A percentile compares a stretch with the other conserved stretches of the same genome.
Conservation (phyloP, 805 yeast species). For the Cyberlindnera suaveolens region DNA sequence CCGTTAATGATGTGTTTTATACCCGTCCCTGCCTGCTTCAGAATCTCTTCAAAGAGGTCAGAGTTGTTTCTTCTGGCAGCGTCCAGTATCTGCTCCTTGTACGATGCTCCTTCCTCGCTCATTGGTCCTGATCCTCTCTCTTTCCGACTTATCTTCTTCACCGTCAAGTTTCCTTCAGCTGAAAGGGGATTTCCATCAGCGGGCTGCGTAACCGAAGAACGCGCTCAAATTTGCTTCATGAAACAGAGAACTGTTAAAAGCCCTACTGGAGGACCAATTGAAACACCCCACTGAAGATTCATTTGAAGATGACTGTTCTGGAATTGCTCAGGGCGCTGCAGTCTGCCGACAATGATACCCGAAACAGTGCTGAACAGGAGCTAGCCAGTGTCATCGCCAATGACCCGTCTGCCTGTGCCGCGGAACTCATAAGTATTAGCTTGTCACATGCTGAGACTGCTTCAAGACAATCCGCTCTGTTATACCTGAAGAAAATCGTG, state of each 20-base stretch:
- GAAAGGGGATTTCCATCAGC: background rate
- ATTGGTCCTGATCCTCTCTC: background rate
- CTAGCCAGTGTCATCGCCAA: slow-evolving; percentile 36
- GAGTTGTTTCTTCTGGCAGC: slow-evolving; percentile 84
- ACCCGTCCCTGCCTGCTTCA: slow-evolving; percentile 27
- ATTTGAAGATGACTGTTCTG: background rate
- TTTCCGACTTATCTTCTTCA: background rate
- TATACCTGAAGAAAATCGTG: slow-evolving; percentile 62
- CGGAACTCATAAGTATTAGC: slow-evolving; percentile 38
- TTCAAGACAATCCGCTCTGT: slow-evolving; percentile 54
- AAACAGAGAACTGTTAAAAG: too few relatives aligned
- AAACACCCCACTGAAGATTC: too few relatives aligned
- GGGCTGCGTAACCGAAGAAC: background rate
- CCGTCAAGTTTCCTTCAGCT: slow-evolving; percentile 2
- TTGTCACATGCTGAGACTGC: slow-evolving; percentile 26
- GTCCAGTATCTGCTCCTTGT: slow-evolving; percentile 74
- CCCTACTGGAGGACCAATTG: too few relatives aligned
- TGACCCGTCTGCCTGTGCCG: slow-evolving; percentile 45
- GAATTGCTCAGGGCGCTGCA: slow-evolving; percentile 27
- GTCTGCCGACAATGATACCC: slow-evolving; percentile 33
- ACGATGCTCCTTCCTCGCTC: slow-evolving; percentile 62
- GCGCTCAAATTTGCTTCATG: background rate
- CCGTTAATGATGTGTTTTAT: slow-evolving; percentile 54
- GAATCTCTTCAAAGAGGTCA: slow-evolving; percentile 58
- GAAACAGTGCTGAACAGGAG: slow-evolving; percentile 23